Evolutionary conservation across 306 rosid genomes (phyloP).

Genomic region (Spatholobus suberectus): DNA sequence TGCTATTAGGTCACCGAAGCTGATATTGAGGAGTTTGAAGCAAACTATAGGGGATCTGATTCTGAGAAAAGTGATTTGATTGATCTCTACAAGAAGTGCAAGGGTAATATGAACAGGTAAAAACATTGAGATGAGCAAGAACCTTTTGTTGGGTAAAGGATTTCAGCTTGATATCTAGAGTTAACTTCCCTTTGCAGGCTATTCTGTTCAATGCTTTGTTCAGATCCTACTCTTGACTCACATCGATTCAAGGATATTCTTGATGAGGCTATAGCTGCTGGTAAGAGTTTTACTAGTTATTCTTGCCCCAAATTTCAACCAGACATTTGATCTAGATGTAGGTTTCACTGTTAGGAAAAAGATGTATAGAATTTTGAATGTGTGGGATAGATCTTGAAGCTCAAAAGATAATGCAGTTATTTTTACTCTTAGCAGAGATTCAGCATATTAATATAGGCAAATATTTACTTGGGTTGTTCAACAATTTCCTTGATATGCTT

Average conservation of each 20-base stretch:
- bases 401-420: not conserved
- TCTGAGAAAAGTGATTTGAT: slow-evolving; percentile 68
- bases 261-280: slow-evolving; percentile 66
- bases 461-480: slow-evolving; percentile 36
- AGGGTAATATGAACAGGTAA: slow-evolving; percentile 79
- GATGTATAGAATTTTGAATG: not conserved
- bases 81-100: slow-evolving; percentile 54
- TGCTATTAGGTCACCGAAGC: slow-evolving; percentile 66
- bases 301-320: not conserved
- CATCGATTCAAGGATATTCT: slow-evolving; percentile 68
- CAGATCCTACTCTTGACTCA: slow-evolving; percentile 70
- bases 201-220: slow-evolving; percentile 83
- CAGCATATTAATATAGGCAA: not conserved
- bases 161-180: slow-evolving; percentile 26
- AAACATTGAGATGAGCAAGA: not conserved
- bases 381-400: slow-evolving; percentile 5
- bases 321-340: slow-evolving; percentile 25
- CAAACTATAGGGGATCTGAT: slow-evolving; percentile 66
- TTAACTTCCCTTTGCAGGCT: slow-evolving; percentile 49
- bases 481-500: slow-evolving; percentile 25
- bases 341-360: slow-evolving; percentile 23
- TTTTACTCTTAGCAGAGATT: slow-evolving; percentile 9
- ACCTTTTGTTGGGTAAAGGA: not conserved
- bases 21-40: slow-evolving; percentile 73
- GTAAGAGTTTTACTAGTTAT: slow-evolving; percentile 48